Conservation (phyloP, 164 flowering plant species). For the Nelumbo lutea region DNA sequence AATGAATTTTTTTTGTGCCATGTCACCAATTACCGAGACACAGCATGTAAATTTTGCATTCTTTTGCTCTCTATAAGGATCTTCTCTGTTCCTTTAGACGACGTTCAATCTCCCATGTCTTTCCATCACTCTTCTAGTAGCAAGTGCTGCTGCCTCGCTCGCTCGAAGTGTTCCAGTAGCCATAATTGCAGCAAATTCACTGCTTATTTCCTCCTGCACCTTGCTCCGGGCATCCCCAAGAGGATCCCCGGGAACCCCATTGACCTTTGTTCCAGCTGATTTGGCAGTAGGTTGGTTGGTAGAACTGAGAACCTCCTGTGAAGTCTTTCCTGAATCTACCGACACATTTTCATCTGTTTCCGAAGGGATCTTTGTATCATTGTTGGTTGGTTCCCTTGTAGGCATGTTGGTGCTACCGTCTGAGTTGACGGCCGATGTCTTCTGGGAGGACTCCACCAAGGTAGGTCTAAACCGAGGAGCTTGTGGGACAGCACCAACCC, state of each 20-base stretch:
- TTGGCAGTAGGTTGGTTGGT: constrained; percentile 21
- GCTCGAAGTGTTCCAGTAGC: constrained; percentile 80
- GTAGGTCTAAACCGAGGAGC: background rate
- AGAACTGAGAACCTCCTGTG: background rate
- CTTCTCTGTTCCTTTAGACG: constrained; percentile 31
- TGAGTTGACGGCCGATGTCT: background rate
- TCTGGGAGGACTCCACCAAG: background rate
- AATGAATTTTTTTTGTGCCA: too few species aligned
- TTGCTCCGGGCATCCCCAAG: constrained; percentile 70
- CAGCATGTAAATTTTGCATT: too few species aligned
- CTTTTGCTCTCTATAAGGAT: background rate
- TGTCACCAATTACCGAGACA: too few species aligned
- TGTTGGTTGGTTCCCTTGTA: background rate
- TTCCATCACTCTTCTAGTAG: constrained; percentile 87
- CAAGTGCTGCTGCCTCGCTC: constrained; percentile 95
- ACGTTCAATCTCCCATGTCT: constrained; percentile 48
- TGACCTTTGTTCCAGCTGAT: constrained; percentile 13
- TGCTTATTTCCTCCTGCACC: constrained; percentile 79
- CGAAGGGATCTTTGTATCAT: background rate
- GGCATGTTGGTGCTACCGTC: background rate
- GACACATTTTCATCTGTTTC: background rate
- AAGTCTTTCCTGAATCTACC: background rate
- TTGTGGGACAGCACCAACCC: background rate
- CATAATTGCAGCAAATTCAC: constrained; percentile 85
- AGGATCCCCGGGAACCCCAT: constrained; percentile 40